Percentiles rank a stretch among this genome's conserved stretches.
These are phyloP conservation scores for Candida taoyuanica DNA, from an alignment of 805 yeast species.

Conservation along the genomic window DNA sequence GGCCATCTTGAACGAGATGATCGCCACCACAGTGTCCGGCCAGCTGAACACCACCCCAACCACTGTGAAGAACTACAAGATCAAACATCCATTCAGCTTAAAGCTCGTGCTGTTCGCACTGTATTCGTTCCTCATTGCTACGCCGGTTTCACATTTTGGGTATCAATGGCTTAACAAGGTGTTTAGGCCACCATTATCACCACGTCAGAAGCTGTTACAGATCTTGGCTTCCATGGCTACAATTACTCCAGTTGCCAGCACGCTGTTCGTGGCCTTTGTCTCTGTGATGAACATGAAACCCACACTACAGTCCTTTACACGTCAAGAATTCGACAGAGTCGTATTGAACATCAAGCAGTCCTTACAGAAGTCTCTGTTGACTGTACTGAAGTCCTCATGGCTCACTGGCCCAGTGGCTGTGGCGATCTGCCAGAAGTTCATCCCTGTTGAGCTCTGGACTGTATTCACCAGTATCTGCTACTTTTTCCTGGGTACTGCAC, in stretches of 20 bases:
- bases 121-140: slow-evolving; percentile 48
- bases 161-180: slow-evolving; percentile 42
- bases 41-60: slow-evolving; percentile 33
- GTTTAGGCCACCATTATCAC: slow-evolving; percentile 39
- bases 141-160: slow-evolving; percentile 56
- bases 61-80: slow-evolving; percentile 11
- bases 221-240: slow-evolving; percentile 47
- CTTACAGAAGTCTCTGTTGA: slow-evolving; percentile 38
- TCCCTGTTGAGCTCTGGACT: slow-evolving; percentile 60
- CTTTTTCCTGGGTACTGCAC: slow-evolving; percentile 57
- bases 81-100: slow-evolving; percentile 24
- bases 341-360: slow-evolving; percentile 20
- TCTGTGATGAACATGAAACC: slow-evolving; percentile 41
- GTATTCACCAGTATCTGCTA: slow-evolving; percentile 55
- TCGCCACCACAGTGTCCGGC: slow-evolving; percentile 47
- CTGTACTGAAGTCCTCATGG: slow-evolving; percentile 49
- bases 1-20: slow-evolving; percentile 52
- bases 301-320: slow-evolving; percentile 11
- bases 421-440: slow-evolving; percentile 50
- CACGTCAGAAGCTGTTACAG: slow-evolving; percentile 41
- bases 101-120: slow-evolving; percentile 51
- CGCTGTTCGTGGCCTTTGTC: slow-evolving; percentile 47
- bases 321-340: slow-evolving; percentile 16
- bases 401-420: slow-evolving; percentile 49
- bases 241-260: slow-evolving; percentile 49